Evolutionary conservation across 306 rosid genomes (phyloP).

Genomic region (Quercus engelmannii): DNA sequence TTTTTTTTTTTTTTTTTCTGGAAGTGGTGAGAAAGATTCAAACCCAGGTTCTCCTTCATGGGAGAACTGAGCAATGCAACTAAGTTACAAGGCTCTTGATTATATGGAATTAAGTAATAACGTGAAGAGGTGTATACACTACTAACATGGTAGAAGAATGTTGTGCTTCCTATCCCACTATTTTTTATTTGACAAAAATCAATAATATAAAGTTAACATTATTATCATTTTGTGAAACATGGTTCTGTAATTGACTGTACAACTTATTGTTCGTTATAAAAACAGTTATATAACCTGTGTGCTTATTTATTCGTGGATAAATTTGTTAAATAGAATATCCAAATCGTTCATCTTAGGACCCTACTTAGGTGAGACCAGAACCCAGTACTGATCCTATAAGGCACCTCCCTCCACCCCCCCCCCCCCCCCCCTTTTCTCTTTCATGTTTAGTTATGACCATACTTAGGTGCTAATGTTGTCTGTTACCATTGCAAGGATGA

Average conservation of each 20-base stretch:
- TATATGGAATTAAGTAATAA: not conserved
- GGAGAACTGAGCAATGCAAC: too few relatives aligned
- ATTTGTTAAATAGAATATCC: not conserved
- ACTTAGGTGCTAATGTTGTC: not conserved
- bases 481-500: too few relatives aligned
- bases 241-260: not conserved
- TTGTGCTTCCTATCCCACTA: not conserved
- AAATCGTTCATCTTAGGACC: not conserved
- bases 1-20: too few relatives aligned
- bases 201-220: not conserved
- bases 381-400: not conserved
- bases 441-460: not conserved
- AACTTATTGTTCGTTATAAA: not conserved
- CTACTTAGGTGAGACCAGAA: not conserved
- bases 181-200: not conserved
- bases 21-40: too few relatives aligned
- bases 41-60: too few relatives aligned
- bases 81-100: too few relatives aligned
- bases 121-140: not conserved
- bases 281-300: not conserved
- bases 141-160: not conserved
- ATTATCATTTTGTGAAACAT: not conserved
- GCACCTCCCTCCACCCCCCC: too few relatives aligned
- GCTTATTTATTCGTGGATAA: not conserved
- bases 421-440: too few relatives aligned